A percentile compares a stretch with the other conserved stretches of the same genome.
Conservation (phyloP, 179 eudicot species). For the Spergularia azorica region DNA sequence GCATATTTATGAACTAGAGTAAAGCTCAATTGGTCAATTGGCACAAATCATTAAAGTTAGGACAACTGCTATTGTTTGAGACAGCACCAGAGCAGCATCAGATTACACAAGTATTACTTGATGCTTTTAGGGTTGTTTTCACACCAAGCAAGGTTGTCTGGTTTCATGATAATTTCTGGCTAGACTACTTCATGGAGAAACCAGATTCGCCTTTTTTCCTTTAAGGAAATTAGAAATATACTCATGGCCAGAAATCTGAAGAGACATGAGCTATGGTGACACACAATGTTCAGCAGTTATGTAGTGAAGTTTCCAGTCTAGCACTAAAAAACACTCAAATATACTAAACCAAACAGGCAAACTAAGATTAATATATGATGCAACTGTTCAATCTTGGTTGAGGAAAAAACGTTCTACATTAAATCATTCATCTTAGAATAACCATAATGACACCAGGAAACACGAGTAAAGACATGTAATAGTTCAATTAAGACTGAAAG, state of each 20-base stretch:
- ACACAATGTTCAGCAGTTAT: background rate
- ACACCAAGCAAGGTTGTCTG: background rate
- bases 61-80: background rate
- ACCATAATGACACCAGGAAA: background rate
- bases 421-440: constrained; percentile 7
- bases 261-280: background rate
- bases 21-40: background rate
- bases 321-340: background rate
- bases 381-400: background rate
- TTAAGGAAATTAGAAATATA: background rate
- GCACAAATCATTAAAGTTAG: background rate
- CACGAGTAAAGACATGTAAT: no score
- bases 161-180: background rate
- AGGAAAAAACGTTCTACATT: background rate
- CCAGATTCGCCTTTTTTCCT: background rate
- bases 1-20: background rate
- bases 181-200: background rate
- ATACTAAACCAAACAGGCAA: no score
- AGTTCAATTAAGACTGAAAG: constrained; percentile 2
- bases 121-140: background rate
- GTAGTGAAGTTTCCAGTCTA: background rate
- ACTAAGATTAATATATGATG: no score
- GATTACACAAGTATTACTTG: no score
- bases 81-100: background rate
- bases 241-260: background rate